phyloP scores from a whole-genome alignment of 2,329 filamentous ascomycete species.

The Zymoseptoria pseudotritici region DNA sequence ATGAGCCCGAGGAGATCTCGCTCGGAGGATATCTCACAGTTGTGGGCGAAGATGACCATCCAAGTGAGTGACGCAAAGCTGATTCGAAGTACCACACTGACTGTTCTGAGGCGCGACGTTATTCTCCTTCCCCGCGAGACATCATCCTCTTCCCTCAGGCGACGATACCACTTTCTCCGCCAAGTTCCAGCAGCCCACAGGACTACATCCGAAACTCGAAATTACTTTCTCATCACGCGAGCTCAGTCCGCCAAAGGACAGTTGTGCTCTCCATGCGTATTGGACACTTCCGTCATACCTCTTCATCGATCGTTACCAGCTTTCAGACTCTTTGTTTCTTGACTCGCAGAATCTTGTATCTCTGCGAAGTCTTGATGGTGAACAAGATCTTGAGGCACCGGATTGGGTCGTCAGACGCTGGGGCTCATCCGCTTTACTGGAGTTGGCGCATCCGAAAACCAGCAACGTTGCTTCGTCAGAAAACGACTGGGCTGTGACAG shows the following conservation, averaged over 20 bases:
- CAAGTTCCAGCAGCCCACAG: conserved; percentile 62
- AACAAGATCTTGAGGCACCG: conserved; percentile 85
- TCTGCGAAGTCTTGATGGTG: conserved; percentile 61
- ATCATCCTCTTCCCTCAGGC: conserved; percentile 49
- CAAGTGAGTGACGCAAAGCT: conserved; percentile 41
- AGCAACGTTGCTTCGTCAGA: not conserved
- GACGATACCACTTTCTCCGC: conserved; percentile 40
- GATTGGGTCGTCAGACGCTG: conserved; percentile 68
- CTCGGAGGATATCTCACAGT: conserved; percentile 73
- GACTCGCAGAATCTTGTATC: conserved; percentile 68
- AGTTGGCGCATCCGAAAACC: conserved; percentile 47
- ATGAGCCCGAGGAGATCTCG: conserved; percentile 65
- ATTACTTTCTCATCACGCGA: conserved; percentile 53
- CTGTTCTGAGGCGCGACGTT: conserved; percentile 57
- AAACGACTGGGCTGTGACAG: conserved; percentile 53
- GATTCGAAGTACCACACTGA: not conserved
- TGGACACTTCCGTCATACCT: conserved; percentile 72
- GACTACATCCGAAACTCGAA: conserved; percentile 74
- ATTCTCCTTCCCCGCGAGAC: conserved; percentile 77
- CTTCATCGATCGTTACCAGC: conserved; percentile 83
- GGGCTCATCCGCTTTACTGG: conserved; percentile 72
- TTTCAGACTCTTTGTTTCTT: conserved; percentile 68
- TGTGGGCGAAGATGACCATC: conserved; percentile 63
- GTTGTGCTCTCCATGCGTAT: conserved; percentile 70
- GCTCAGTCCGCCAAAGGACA: conserved; percentile 40